Percentiles rank a stretch among this genome's conserved stretches.
These are phyloP conservation scores for Aspergillus mulundensis DNA, from an alignment of 495 filamentous ascomycete species.

Conservation along the genomic window DNA sequence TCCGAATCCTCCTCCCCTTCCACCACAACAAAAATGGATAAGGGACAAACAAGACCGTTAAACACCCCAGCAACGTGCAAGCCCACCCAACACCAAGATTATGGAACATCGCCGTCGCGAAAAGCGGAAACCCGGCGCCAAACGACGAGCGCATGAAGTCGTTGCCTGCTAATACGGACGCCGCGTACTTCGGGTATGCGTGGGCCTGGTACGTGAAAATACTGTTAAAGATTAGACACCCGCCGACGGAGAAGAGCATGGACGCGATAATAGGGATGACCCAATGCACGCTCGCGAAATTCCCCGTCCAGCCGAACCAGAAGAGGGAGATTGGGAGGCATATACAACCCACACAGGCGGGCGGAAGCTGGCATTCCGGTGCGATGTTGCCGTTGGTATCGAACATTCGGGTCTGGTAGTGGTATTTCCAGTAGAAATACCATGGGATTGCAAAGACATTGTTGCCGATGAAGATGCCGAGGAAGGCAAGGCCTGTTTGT, in stretches of 20 bases:
- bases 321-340: too few species aligned
- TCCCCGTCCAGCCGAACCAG: too few species aligned
- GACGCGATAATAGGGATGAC: too few species aligned
- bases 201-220: slow-evolving; percentile 45
- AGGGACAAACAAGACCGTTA: slow-evolving; percentile 40
- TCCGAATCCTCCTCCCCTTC: slow-evolving; percentile 25
- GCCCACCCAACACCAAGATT: slow-evolving; percentile 62
- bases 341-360: too few species aligned
- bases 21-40: slow-evolving; percentile 35
- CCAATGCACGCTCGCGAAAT: too few species aligned
- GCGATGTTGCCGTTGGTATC: too few species aligned
- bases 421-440: too few species aligned
- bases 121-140: slow-evolving; percentile 48
- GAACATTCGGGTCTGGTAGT: too few species aligned
- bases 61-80: slow-evolving; percentile 55
- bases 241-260: slow-evolving; percentile 47
- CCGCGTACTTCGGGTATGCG: slow-evolving; percentile 42
- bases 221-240: slow-evolving; percentile 54
- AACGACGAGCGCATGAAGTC: slow-evolving; percentile 45
- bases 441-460: too few species aligned
- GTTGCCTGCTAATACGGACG: slow-evolving; percentile 49
- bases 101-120: slow-evolving; percentile 47
- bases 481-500: slow-evolving; percentile 45
- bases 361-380: too few species aligned
- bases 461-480: slow-evolving; percentile 41